phyloP scores from a whole-genome alignment of 352 stramenopile species.

The Pythium dissimile region DNA sequence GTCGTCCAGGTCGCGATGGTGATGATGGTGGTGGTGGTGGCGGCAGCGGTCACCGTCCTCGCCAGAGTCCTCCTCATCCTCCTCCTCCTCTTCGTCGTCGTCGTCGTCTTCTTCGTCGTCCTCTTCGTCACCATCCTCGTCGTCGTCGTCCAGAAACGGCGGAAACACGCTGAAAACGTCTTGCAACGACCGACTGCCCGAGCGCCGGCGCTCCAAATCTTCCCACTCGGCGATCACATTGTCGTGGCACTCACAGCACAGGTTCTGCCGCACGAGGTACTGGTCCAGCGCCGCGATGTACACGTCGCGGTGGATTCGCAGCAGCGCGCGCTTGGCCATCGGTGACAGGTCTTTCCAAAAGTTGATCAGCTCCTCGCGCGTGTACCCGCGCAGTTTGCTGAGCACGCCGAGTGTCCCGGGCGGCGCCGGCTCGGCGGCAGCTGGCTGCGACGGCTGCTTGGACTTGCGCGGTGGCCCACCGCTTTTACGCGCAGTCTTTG shows the following conservation, averaged over 20 bases:
- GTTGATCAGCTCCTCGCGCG: conserved; percentile 73
- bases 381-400: conserved; percentile 43
- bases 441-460: not conserved
- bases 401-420: conserved; percentile 25
- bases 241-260: conserved; percentile 83
- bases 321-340: conserved; percentile 56
- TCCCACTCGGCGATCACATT: conserved; percentile 82
- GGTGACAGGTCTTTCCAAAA: conserved; percentile 75
- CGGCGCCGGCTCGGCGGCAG: conserved; percentile 4
- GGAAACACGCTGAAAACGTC: conserved; percentile 78
- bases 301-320: conserved; percentile 69
- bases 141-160: conserved; percentile 66
- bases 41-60: conserved; percentile 25
- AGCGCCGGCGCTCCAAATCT: conserved; percentile 65
- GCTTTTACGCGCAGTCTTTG: conserved; percentile 4
- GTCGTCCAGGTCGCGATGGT: conserved; percentile 24
- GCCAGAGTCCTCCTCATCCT: conserved; percentile 25
- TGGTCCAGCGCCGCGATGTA: conserved; percentile 68
- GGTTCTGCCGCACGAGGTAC: conserved; percentile 71
- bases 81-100: conserved; percentile 49
- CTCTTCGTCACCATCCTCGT: conserved; percentile 61
- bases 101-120: conserved; percentile 52
- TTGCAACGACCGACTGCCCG: conserved; percentile 60
- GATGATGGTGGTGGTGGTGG: conserved; percentile 26
- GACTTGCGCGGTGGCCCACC: not conserved